These are phyloP conservation scores for Scedosporium dehoogii DNA, from an alignment of 2,329 filamentous ascomycete genomes.

Conservation along the genomic window DNA sequence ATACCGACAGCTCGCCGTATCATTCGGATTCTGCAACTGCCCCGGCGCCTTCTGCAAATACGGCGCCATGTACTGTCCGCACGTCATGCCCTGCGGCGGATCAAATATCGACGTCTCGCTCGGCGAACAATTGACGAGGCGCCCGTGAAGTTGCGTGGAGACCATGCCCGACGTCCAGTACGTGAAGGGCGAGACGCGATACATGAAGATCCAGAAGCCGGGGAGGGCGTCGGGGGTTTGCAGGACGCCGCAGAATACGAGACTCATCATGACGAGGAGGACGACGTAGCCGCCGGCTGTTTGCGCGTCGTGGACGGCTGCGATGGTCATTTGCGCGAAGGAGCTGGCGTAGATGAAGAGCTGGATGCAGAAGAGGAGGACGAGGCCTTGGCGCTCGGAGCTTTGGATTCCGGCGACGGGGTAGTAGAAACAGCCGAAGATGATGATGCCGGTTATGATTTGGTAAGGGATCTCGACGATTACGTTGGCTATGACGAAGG, in stretches of 20 bases:
- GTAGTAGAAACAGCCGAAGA: conserved; percentile 61
- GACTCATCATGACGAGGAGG: conserved; percentile 46
- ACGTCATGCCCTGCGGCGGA: conserved; percentile 52
- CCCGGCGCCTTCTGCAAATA: conserved; percentile 43
- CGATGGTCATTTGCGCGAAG: conserved; percentile 66
- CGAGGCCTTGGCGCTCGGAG: conserved; percentile 50
- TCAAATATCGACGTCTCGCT: conserved; percentile 55
- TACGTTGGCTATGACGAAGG: conserved; percentile 62
- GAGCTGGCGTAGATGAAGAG: conserved; percentile 64
- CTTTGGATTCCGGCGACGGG: conserved; percentile 40
- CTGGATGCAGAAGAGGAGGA: conserved; percentile 53
- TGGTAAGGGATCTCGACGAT: conserved; percentile 66
- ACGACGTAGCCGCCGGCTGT: conserved; percentile 56
- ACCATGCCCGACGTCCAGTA: conserved; percentile 62
- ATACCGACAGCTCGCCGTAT: conserved; percentile 51
- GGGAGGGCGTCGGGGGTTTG: conserved; percentile 49
- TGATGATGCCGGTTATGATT: conserved; percentile 50
- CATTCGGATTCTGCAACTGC: conserved; percentile 51
- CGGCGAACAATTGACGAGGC: conserved; percentile 39
- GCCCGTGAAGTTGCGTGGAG: conserved; percentile 50
- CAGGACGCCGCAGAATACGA: conserved; percentile 56
- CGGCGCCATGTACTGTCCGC: conserved; percentile 49
- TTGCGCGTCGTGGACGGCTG: conserved; percentile 57
- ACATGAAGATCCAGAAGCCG: conserved; percentile 72
- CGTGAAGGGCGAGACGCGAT: conserved; percentile 55